Evolutionary conservation across 345 rosid species (phyloP), one percentile per base, ranked within the genome.

Genomic region (Arabis hirsuta): DNA sequence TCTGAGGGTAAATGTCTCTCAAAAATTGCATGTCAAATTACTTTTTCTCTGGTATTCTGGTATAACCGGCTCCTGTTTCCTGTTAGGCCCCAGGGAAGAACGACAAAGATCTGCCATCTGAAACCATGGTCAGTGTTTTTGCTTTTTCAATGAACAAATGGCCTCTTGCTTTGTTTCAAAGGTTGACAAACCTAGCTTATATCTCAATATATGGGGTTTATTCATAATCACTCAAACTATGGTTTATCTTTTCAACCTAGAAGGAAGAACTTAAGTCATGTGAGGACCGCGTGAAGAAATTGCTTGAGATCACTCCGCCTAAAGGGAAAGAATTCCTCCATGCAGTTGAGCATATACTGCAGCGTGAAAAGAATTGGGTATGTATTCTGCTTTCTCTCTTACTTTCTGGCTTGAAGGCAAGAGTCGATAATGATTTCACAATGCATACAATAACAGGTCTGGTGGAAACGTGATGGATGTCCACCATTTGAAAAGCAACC

Each of bases 381-480:
- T 65, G 82, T 53, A 43, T 69, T 27, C 52, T 55, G 51, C 61
- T 47, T 6, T 50, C 72, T 61, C 60, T 73, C 36, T 67, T 54
- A 66, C 67, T 31, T 14, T 24, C 52, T 51, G 55, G 62, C 57
- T 52, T 64, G 26, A 48, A 52, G 52, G 43, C n/a, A 32, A 64
- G 8, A 47, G 29, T 52, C 22, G 19, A 26, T 36, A 45, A 59
- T 56, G 55, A 39, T 73, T 43, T 66, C 12, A 50, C 47, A 32
- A 64, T 42, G 71, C 63, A 26, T 65, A 16, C 69, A 2, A 78
- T 50, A 66, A 73, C 74, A 95, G 99, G 89, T 90, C 20, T 95
- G 98, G 98, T 95, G 99, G 98, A 95, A 95, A 81, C 94, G 98
- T 51, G 98, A 95, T 82, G 98, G 98, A 44, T 95, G 99, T 73